These are phyloP conservation scores for Corylus heterophylla DNA, from an alignment of 306 rosid species.

Conservation along the genomic window DNA sequence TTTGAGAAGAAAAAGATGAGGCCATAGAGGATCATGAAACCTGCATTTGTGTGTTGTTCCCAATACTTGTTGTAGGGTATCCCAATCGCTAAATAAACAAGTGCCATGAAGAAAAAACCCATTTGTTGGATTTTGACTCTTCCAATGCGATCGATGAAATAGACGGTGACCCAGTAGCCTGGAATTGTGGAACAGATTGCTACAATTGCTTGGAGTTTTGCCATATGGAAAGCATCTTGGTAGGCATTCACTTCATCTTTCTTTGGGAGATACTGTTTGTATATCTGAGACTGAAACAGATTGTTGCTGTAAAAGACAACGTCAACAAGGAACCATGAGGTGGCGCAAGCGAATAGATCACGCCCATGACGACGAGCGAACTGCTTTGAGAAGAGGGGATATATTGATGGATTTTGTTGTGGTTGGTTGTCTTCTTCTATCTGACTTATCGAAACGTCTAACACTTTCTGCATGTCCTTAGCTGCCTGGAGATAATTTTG, in stretches of 20 bases:
- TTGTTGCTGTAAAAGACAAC: slow-evolving; percentile 72
- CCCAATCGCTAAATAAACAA: slow-evolving; percentile 51
- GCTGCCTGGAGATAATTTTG: slow-evolving; percentile 65
- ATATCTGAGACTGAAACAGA: slow-evolving; percentile 67
- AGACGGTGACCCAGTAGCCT: slow-evolving; percentile 67
- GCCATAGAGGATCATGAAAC: slow-evolving; percentile 59
- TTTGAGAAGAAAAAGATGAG: slow-evolving; percentile 81
- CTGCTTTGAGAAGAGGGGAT: slow-evolving; percentile 48
- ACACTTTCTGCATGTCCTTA: slow-evolving; percentile 70
- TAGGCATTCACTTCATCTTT: not conserved
- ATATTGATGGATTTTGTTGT: slow-evolving; percentile 15
- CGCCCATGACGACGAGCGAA: slow-evolving; percentile 62
- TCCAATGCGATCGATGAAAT: slow-evolving; percentile 69
- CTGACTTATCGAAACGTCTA: slow-evolving; percentile 47
- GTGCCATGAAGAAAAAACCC: slow-evolving; percentile 65
- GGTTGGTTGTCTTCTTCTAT: slow-evolving; percentile 45
- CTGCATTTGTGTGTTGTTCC: not conserved
- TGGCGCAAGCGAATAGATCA: slow-evolving; percentile 62
- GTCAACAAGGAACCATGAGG: slow-evolving; percentile 64
- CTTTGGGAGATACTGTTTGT: not conserved
- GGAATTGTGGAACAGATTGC: slow-evolving; percentile 69
- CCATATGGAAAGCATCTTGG: slow-evolving; percentile 35
- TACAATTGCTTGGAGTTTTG: slow-evolving; percentile 57
- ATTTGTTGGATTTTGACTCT: slow-evolving; percentile 62
- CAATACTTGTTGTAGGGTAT: slow-evolving; percentile 55